These are phyloP conservation scores for Gnaphalium uliginosum DNA, from an alignment of 129 eudicot species.

Conservation along the genomic window DNA sequence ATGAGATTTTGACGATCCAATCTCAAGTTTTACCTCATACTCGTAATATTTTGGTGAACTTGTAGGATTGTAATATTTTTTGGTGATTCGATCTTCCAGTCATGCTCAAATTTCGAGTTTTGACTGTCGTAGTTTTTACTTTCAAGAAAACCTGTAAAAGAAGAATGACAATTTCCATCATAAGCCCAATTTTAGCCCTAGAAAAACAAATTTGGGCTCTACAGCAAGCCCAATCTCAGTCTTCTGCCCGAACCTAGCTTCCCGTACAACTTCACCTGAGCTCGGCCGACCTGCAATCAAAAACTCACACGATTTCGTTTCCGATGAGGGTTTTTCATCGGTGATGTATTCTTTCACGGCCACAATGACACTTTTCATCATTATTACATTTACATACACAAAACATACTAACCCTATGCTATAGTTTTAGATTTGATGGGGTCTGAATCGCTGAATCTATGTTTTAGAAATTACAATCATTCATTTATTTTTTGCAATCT, in stretches of 20 bases:
- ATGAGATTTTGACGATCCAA: too few relatives aligned
- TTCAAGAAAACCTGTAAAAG: too few relatives aligned
- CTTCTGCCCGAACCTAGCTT: slow-evolving; percentile 27
- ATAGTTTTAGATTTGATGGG: slow-evolving; percentile 13
- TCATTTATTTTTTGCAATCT: slow-evolving; percentile 9
- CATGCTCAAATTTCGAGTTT: too few relatives aligned
- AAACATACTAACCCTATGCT: slow-evolving; percentile 1
- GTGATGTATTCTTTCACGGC: slow-evolving; percentile 15
- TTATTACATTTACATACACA: background rate
- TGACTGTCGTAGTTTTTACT: too few relatives aligned
- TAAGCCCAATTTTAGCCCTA: slow-evolving; percentile 5
- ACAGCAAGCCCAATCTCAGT: slow-evolving; percentile 16
- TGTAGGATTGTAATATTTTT: too few relatives aligned
- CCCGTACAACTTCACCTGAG: slow-evolving; percentile 33
- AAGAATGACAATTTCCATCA: background rate
- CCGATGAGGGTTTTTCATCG: slow-evolving; percentile 23
- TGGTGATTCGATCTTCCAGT: too few relatives aligned
- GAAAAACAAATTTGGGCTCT: slow-evolving; percentile 1
- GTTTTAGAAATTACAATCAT: background rate
- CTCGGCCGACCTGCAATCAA: slow-evolving; percentile 32
- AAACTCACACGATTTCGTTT: slow-evolving; percentile 6
- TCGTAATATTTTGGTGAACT: too few relatives aligned
- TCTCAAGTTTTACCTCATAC: too few relatives aligned
- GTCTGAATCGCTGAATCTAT: slow-evolving; percentile 14
- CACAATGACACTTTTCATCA: slow-evolving; percentile 10